A percentile compares a stretch with the other conserved stretches of the same genome.
Conservation (phyloP, 441 rosid genomes). For the Arabidopsis hybrid region DNA sequence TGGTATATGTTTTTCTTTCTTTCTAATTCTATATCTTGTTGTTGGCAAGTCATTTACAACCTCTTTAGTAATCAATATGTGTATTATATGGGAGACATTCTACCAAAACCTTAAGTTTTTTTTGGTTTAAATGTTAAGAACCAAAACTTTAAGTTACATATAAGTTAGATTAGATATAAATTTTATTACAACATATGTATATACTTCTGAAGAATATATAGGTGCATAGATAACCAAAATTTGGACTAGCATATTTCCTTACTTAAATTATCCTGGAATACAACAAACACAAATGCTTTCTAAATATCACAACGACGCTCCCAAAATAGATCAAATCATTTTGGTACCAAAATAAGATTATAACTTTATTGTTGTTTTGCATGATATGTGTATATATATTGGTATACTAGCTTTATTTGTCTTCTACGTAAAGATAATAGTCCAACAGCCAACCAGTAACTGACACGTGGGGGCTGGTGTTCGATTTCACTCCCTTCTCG, state of each 20-base stretch:
- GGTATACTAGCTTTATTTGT: slow-evolving; percentile 43
- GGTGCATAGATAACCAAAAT: no score
- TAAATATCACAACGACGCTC: slow-evolving; percentile 34
- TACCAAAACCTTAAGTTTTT: background rate
- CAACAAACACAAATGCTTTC: slow-evolving; percentile 6
- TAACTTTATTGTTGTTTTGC: slow-evolving; percentile 22
- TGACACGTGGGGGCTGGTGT: slow-evolving; percentile 16
- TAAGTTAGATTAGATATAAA: background rate
- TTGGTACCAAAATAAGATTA: slow-evolving; percentile 38
- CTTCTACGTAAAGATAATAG: slow-evolving; percentile 49
- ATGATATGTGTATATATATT: slow-evolving; percentile 37
- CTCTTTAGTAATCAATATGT: slow-evolving; percentile 15
- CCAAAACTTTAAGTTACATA: slow-evolving; percentile 4
- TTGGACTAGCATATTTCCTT: no score
- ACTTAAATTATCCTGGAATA: no score
- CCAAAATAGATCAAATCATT: slow-evolving; percentile 35
- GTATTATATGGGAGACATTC: slow-evolving; percentile 13
- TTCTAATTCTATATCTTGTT: background rate
- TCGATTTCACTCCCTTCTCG: slow-evolving; percentile 38
- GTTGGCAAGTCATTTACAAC: slow-evolving; percentile 34
- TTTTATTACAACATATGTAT: background rate
- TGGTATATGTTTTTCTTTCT: slow-evolving; percentile 6
- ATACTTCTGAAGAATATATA: background rate
- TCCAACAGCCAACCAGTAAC: background rate
- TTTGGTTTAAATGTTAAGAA: no score